phyloP scores from a whole-genome alignment of 75 land plant genomes.

The Isoetes taiwanensis region DNA sequence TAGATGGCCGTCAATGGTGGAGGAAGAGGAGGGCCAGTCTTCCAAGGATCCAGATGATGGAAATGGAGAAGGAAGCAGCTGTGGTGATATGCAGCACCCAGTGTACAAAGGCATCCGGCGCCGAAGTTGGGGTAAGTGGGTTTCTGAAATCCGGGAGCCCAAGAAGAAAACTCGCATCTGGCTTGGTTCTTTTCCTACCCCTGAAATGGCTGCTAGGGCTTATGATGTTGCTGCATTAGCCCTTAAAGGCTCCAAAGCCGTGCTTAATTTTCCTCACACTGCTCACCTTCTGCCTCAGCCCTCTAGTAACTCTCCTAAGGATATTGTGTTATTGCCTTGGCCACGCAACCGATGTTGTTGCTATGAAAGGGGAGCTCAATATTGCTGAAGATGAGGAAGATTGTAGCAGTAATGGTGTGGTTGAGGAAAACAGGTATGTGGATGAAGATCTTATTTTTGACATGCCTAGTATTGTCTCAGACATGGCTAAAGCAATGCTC shows the following conservation, averaged over 20 bases:
- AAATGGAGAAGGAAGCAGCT: too few relatives aligned
- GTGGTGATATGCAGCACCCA: too few relatives aligned
- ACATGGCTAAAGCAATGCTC: constrained; percentile 12
- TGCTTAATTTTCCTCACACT: constrained; percentile 23
- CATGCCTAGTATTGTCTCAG: constrained; percentile 6
- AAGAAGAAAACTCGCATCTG: constrained; percentile 10
- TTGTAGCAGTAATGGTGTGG: too few relatives aligned
- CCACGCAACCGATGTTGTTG: constrained; percentile 26
- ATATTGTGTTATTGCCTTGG: constrained; percentile 18
- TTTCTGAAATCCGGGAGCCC: constrained; percentile 22
- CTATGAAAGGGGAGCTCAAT: too few relatives aligned
- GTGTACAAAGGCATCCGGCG: constrained; percentile 25
- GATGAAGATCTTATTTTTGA: constrained; percentile 7
- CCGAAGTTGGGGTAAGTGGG: constrained; percentile 18
- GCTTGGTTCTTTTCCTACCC: constrained; percentile 17
- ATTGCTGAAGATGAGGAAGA: too few relatives aligned
- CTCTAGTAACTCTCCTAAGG: not conserved
- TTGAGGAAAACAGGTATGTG: not conserved
- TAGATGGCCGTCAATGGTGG: too few relatives aligned
- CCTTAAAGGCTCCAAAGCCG: constrained; percentile 8
- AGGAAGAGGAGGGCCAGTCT: too few relatives aligned
- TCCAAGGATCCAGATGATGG: too few relatives aligned
- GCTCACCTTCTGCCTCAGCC: constrained; percentile 28
- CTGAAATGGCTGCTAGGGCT: constrained; percentile 19
- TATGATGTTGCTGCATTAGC: constrained; percentile 9